A percentile compares a stretch with the other conserved stretches of the same genome.
Evolutionary conservation across 345 rosid species (phyloP).

Genomic region (Limnanthes douglasii): DNA sequence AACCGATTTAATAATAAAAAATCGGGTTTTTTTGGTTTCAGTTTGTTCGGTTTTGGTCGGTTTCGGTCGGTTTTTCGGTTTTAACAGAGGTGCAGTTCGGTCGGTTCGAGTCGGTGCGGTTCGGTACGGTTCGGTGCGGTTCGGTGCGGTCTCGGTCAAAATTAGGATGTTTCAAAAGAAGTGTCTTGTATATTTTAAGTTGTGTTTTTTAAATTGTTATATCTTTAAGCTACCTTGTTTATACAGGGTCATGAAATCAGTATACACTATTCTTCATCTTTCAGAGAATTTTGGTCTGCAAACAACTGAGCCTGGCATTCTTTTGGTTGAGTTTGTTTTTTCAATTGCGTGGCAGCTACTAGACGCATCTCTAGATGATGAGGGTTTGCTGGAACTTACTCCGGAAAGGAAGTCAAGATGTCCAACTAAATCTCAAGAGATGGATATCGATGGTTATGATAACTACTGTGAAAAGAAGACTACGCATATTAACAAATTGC

Average conservation of each 20-base stretch:
- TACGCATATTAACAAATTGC: conserved; percentile 41
- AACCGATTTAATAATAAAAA: too few species aligned
- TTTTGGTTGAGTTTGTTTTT: conserved; percentile 54
- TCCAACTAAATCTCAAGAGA: conserved; percentile 31
- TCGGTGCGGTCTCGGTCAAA: too few species aligned
- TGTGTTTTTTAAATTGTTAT: too few species aligned
- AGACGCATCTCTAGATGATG: conserved; percentile 84
- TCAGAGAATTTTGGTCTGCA: conserved; percentile 43
- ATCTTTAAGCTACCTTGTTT: too few species aligned
- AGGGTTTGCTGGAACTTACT: conserved; percentile 59
- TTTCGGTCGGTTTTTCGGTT: too few species aligned
- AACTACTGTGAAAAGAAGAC: conserved; percentile 27
- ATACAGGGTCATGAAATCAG: conserved; percentile 63
- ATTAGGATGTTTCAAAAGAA: too few species aligned
- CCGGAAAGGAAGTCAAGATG: conserved; percentile 48
- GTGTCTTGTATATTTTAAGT: too few species aligned
- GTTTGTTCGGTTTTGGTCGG: too few species aligned
- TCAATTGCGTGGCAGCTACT: conserved; percentile 57
- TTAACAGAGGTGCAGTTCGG: too few species aligned
- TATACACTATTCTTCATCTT: conserved; percentile 59
- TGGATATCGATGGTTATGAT: conserved; percentile 55
- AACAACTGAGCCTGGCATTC: conserved; percentile 45
- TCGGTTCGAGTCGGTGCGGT: too few species aligned
- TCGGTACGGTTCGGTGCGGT: too few species aligned
- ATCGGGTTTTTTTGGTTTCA: too few species aligned